Conservation (phyloP, 768 basidiomycete species). For the Pleurotus tuoliensis region DNA sequence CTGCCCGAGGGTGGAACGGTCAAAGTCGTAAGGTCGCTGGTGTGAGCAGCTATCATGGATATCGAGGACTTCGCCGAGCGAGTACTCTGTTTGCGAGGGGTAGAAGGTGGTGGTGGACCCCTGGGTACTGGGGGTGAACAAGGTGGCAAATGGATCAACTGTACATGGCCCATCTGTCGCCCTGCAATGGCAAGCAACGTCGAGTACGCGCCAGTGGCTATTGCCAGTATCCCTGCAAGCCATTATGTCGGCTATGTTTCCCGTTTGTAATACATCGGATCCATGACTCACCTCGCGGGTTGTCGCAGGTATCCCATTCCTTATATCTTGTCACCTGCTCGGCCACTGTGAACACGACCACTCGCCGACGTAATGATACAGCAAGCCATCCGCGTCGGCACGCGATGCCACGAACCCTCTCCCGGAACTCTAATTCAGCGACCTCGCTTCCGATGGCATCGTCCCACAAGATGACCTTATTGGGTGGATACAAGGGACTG, state of each 20-base stretch:
- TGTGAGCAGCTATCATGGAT: slow-evolving; percentile 83
- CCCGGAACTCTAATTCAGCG: slow-evolving; percentile 86
- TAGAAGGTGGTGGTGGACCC: slow-evolving; percentile 52
- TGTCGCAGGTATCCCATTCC: slow-evolving; percentile 88
- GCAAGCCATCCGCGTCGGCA: slow-evolving; percentile 84
- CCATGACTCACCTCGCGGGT: slow-evolving; percentile 61
- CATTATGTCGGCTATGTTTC: neutral
- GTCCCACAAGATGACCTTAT: slow-evolving; percentile 91
- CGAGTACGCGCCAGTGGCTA: slow-evolving; percentile 74
- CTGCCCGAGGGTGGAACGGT: slow-evolving; percentile 75
- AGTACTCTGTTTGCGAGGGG: slow-evolving; percentile 53
- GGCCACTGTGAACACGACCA: slow-evolving; percentile 73
- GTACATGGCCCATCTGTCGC: slow-evolving; percentile 83
- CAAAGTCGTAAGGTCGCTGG: slow-evolving; percentile 72
- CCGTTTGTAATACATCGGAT: slow-evolving; percentile 4
- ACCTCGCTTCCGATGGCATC: slow-evolving; percentile 73
- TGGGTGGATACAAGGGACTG: slow-evolving; percentile 86
- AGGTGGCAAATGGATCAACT: slow-evolving; percentile 80
- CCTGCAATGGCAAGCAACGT: slow-evolving; percentile 86
- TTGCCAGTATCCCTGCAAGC: slow-evolving; percentile 61
- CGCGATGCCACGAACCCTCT: slow-evolving; percentile 73
- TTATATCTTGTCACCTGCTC: slow-evolving; percentile 57
- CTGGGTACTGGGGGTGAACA: slow-evolving; percentile 58
- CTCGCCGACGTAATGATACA: slow-evolving; percentile 73
- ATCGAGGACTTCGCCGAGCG: slow-evolving; percentile 60